Conservation (phyloP, 169 alveolate genomes). For the Plasmodium ovale region DNA sequence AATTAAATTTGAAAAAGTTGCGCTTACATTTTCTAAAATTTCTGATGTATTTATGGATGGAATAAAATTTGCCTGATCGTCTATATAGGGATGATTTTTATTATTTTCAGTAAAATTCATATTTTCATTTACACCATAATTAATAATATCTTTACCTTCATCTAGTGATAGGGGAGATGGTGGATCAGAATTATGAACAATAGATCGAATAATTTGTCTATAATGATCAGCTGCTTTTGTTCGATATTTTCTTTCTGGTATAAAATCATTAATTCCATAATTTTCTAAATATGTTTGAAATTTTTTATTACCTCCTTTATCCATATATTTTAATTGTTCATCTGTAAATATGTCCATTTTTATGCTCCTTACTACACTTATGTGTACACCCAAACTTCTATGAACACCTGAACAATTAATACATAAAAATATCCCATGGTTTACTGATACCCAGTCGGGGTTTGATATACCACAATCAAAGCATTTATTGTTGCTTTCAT, state of each 20-base stretch:
- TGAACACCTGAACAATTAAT: conserved; percentile 94
- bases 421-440: conserved; percentile 95
- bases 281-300: conserved; percentile 80
- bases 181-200: conserved; percentile 69
- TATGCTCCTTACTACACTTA: conserved; percentile 93
- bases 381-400: conserved; percentile 93
- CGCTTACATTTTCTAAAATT: conserved; percentile 49
- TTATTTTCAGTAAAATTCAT: conserved; percentile 46
- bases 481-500: conserved; percentile 79
- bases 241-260: conserved; percentile 81
- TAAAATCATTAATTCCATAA: conserved; percentile 80
- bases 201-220: conserved; percentile 74
- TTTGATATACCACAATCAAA: conserved; percentile 89
- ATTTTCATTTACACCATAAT: conserved; percentile 65
- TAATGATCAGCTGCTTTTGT: conserved; percentile 87
- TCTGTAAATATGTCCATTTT: conserved; percentile 96
- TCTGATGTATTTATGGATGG: conserved; percentile 60
- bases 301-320: conserved; percentile 86
- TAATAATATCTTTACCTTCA: conserved; percentile 55
- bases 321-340: conserved; percentile 89
- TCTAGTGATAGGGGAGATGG: conserved; percentile 68
- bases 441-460: conserved; percentile 97
- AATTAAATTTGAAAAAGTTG: conserved; percentile 59
- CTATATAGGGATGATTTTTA: conserved; percentile 13
- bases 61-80: conserved; percentile 36